phyloP scores from a whole-genome alignment of 2,329 filamentous ascomycete genomes.

The Aureobasidium zeae region DNA sequence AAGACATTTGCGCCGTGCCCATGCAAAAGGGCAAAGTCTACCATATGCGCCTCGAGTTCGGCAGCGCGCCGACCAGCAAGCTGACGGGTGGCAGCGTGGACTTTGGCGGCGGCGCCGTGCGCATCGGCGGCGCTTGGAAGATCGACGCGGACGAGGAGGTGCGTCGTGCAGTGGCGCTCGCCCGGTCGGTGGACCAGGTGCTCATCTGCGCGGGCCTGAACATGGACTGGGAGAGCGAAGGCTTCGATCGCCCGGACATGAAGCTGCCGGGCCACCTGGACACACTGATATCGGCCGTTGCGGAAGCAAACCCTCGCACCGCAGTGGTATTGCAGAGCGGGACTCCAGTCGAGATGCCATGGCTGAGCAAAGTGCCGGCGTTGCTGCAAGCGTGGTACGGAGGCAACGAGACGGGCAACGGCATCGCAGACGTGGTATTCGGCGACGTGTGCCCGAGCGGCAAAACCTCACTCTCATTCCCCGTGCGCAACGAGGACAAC shows the following conservation, averaged over 20 bases:
- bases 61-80: slow-evolving; percentile 58
- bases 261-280: slow-evolving; percentile 54
- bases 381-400: slow-evolving; percentile 75
- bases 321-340: slow-evolving; percentile 70
- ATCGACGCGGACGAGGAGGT: slow-evolving; percentile 56
- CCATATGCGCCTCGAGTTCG: slow-evolving; percentile 50
- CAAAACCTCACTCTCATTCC: slow-evolving; percentile 66
- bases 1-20: slow-evolving; percentile 51
- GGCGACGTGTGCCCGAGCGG: slow-evolving; percentile 65
- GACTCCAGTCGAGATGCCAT: slow-evolving; percentile 64
- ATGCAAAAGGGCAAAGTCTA: slow-evolving; percentile 53
- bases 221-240: slow-evolving; percentile 67
- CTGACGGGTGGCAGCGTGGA: slow-evolving; percentile 51
- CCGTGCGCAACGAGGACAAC: slow-evolving; percentile 40
- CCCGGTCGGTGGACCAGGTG: slow-evolving; percentile 64
- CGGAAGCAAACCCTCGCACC: slow-evolving; percentile 58
- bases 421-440: slow-evolving; percentile 68
- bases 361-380: slow-evolving; percentile 54
- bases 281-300: slow-evolving; percentile 55
- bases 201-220: slow-evolving; percentile 71
- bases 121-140: slow-evolving; percentile 51
- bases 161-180: slow-evolving; percentile 56
- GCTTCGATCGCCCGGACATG: slow-evolving; percentile 53
- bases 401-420: slow-evolving; percentile 77
- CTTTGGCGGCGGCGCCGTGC: slow-evolving; percentile 53